Conservation (phyloP, 169 alveolate genomes). For the Blepharisma undulans region DNA sequence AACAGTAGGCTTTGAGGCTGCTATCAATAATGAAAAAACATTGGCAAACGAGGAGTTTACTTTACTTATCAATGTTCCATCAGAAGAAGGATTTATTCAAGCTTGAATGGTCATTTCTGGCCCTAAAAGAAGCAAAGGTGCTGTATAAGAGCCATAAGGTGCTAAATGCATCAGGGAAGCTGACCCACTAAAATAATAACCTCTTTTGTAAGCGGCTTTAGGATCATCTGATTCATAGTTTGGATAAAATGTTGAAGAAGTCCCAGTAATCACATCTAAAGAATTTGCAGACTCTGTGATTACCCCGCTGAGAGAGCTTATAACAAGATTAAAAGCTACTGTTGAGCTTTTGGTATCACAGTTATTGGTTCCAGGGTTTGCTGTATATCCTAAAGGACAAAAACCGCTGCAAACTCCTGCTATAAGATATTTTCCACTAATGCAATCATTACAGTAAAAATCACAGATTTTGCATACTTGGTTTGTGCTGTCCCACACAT, state of each 20-base stretch:
- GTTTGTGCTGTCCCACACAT: background rate
- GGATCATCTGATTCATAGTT: slow-evolving; percentile 8
- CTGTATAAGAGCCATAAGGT: background rate
- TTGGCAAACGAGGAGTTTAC: background rate
- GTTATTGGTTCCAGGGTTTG: background rate
- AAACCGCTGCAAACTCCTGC: background rate
- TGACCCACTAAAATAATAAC: background rate
- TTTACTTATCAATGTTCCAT: background rate
- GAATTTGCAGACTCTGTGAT: background rate
- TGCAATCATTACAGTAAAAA: background rate
- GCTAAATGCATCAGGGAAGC: background rate
- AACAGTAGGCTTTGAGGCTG: background rate
- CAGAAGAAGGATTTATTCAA: background rate
- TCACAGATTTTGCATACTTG: background rate
- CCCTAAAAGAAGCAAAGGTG: background rate
- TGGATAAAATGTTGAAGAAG: slow-evolving; percentile 36
- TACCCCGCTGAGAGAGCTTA: background rate
- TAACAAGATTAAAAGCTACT: background rate
- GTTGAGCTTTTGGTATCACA: background rate
- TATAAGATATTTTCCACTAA: background rate
- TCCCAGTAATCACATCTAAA: slow-evolving; percentile 32
- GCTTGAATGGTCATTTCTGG: background rate
- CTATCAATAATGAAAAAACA: background rate
- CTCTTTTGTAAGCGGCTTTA: background rate
- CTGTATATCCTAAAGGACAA: background rate